Evolutionary conservation across 108 stramenopile species (phyloP), one percentile per base, ranked within the genome.

Genomic region (Epithemia pelagica): DNA sequence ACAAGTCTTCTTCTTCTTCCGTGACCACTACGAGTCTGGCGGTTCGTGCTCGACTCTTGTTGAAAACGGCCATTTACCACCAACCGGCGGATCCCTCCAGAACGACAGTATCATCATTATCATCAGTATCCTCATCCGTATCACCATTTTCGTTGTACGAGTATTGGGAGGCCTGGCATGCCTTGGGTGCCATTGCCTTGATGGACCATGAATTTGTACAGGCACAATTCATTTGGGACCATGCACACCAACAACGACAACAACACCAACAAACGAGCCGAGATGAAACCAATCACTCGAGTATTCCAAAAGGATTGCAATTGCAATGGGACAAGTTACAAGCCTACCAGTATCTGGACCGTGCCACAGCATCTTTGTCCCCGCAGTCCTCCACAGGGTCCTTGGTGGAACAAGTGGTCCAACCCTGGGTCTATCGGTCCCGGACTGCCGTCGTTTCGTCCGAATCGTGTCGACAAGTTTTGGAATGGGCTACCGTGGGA

Each of bases 141-240:
- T n/a, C n/a, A n/a, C n/a, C n/a, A n/a, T n/a, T n/a, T n/a, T n/a
- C n/a, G n/a, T n/a, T n/a, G n/a, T n/a, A n/a, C n/a, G n/a, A n/a
- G n/a, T n/a, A n/a, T n/a, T n/a, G n/a, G n/a, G n/a, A n/a, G n/a
- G n/a, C n/a, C n/a, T n/a, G n/a, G n/a, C 90, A 91, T 74, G 71
- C 73, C 1, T 57, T 83, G 52, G 82, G 78, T 30, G 82, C 82
- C 20, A 60, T 79, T n/a, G 18, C 55, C 24, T 55, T 83, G 53
- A 62, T 80, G 18, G 68, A 73, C 23, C 64, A 64, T 5, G 66
- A 78, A 37, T 92, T 86, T 65, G 19, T 84, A 19, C 18, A 77
- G 19, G 88, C 91, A 27, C 91, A 92, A 62, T 65, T 58, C 27
- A 71, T 78, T 28, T 92, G 91, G 88, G 60, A 63, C 33, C 82